Percentiles rank a stretch among this genome's conserved stretches.
These are phyloP conservation scores for Globisporangium canariense DNA, from an alignment of 352 stramenopile species.

Conservation along the genomic window DNA sequence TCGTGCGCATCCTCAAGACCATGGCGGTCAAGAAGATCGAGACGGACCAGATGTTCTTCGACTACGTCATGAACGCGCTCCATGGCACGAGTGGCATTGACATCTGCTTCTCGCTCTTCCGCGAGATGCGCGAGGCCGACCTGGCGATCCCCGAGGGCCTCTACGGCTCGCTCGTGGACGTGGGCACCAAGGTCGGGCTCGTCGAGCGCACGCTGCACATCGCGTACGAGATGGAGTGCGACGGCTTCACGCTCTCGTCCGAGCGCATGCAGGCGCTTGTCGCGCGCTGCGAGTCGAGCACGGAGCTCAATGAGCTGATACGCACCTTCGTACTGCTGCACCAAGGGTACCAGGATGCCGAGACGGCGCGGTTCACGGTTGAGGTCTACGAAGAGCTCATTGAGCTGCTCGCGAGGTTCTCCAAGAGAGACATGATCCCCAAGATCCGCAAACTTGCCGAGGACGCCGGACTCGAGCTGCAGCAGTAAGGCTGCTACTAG, in stretches of 20 bases:
- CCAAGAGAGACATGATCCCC: slow-evolving; percentile 37
- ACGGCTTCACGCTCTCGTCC: slow-evolving; percentile 52
- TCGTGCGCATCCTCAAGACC: slow-evolving; percentile 44
- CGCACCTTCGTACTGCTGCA: slow-evolving; percentile 69
- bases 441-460: slow-evolving; percentile 42
- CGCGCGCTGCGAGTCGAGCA: slow-evolving; percentile 34
- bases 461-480: slow-evolving; percentile 18
- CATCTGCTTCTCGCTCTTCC: slow-evolving; percentile 67
- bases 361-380: slow-evolving; percentile 35
- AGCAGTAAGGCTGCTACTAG: slow-evolving; percentile 7
- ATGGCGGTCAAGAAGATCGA: slow-evolving; percentile 35
- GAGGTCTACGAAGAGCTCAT: slow-evolving; percentile 62
- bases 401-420: slow-evolving; percentile 38
- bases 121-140: slow-evolving; percentile 38
- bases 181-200: slow-evolving; percentile 57
- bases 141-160: slow-evolving; percentile 50
- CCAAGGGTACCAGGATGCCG: slow-evolving; percentile 28
- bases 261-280: slow-evolving; percentile 52
- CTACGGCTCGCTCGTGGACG: slow-evolving; percentile 53
- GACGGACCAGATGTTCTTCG: slow-evolving; percentile 58
- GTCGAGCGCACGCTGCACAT: slow-evolving; percentile 68
- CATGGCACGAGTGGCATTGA: slow-evolving; percentile 60
- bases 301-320: slow-evolving; percentile 53
- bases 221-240: slow-evolving; percentile 84
- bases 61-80: slow-evolving; percentile 56